Conservation (phyloP, 768 basidiomycete species). For the Phaeotremella fagi region DNA sequence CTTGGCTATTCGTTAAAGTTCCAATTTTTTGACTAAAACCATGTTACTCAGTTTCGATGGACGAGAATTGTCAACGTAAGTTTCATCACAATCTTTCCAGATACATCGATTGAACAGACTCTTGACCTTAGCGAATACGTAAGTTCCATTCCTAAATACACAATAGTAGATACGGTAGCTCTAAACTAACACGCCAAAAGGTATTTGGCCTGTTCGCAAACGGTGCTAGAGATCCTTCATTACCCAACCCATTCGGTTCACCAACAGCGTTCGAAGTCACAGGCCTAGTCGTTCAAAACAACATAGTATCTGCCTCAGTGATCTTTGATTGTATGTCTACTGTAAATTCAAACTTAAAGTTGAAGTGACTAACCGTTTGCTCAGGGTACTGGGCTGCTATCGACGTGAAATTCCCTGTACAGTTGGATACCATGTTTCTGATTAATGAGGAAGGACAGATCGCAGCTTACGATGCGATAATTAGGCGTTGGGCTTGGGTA, state of each 20-base stretch:
- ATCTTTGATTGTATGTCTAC: slow-evolving; percentile 19
- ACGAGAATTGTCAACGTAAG: slow-evolving; percentile 29
- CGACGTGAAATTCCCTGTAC: slow-evolving; percentile 22
- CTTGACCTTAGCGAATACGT: slow-evolving; percentile 19
- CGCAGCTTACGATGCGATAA: slow-evolving; percentile 14
- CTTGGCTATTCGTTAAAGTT: no score
- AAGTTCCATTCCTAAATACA: no score
- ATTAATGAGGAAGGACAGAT: slow-evolving; percentile 15
- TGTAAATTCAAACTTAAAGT: no score
- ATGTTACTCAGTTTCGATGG: slow-evolving; percentile 28
- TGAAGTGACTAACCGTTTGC: neutral
- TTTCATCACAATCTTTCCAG: no score
- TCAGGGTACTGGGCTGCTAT: slow-evolving; percentile 19
- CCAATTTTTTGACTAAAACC: no score
- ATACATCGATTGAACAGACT: no score
- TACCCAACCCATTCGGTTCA: slow-evolving; percentile 18
- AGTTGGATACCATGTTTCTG: slow-evolving; percentile 16
- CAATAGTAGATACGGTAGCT: neutral
- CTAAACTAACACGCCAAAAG: slow-evolving; percentile 1
- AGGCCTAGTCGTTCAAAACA: slow-evolving; percentile 14
- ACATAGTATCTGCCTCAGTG: slow-evolving; percentile 13
- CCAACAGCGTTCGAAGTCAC: slow-evolving; percentile 30
- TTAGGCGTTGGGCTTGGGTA: slow-evolving; percentile 25
- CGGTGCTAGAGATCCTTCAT: slow-evolving; percentile 7
- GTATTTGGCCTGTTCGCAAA: slow-evolving; percentile 30